phyloP scores from a whole-genome alignment of 1,139 yeast genomes.

The Kodamaea derodonti region DNA sequence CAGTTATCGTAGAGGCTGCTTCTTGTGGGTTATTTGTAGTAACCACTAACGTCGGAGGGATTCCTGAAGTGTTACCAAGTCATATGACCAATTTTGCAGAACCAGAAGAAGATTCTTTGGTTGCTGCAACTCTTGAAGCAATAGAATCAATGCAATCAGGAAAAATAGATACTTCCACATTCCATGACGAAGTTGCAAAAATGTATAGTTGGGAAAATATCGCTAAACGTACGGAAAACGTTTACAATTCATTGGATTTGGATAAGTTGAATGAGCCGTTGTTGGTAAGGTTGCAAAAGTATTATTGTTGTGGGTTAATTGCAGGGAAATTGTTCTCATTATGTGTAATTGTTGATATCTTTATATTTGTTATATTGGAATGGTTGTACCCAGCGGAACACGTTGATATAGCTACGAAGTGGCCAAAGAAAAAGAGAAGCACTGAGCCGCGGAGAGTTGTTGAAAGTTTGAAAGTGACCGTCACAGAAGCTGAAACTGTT shows the following conservation, averaged over 20 bases:
- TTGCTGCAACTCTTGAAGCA: slow-evolving; percentile 64
- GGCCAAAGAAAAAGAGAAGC: slow-evolving; percentile 62
- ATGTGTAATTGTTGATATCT: slow-evolving; percentile 74
- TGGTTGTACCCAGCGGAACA: slow-evolving; percentile 62
- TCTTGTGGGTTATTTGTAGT: slow-evolving; percentile 93
- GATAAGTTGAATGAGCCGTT: slow-evolving; percentile 46
- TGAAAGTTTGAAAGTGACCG: too few relatives aligned
- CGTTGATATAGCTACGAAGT: slow-evolving; percentile 71
- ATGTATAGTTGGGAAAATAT: slow-evolving; percentile 96
- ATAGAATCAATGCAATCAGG: slow-evolving; percentile 54
- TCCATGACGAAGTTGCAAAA: slow-evolving; percentile 70
- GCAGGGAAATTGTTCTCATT: slow-evolving; percentile 81
- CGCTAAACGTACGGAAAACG: slow-evolving; percentile 79
- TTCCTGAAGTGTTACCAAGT: slow-evolving; percentile 90
- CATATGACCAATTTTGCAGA: slow-evolving; percentile 93
- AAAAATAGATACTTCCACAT: slow-evolving; percentile 63
- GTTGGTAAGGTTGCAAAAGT: slow-evolving; percentile 47
- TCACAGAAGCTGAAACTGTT: too few relatives aligned
- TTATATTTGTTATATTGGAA: slow-evolving; percentile 61
- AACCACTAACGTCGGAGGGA: slow-evolving; percentile 95
- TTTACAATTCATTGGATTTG: slow-evolving; percentile 58
- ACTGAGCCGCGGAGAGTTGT: too few relatives aligned
- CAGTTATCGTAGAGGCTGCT: slow-evolving; percentile 96
- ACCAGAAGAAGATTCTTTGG: slow-evolving; percentile 77
- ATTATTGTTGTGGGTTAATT: slow-evolving; percentile 73